phyloP scores from a whole-genome alignment of 2,329 filamentous ascomycete genomes.

The Plenodomus lindquistii region DNA sequence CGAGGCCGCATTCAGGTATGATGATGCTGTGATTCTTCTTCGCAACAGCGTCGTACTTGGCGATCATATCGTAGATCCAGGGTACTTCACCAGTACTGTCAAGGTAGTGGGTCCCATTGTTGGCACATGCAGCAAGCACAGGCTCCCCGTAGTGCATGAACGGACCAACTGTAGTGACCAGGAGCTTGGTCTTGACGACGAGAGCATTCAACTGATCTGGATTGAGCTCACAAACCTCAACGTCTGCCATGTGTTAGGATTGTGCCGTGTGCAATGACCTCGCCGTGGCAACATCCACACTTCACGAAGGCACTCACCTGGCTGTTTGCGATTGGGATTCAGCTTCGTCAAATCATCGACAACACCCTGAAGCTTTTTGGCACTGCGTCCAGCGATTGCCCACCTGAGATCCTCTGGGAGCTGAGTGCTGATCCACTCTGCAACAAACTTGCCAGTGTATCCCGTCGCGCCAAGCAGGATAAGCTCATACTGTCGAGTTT shows the following conservation, averaged over 20 bases:
- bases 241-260: slow-evolving; percentile 33
- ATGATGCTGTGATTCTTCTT: slow-evolving; percentile 64
- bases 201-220: slow-evolving; percentile 56
- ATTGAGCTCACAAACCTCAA: slow-evolving; percentile 49
- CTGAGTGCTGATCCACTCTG: slow-evolving; percentile 72
- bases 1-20: slow-evolving; percentile 63
- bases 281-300: neutral
- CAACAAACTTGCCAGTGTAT: slow-evolving; percentile 79
- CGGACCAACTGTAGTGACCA: slow-evolving; percentile 66
- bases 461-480: slow-evolving; percentile 72
- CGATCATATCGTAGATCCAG: slow-evolving; percentile 66
- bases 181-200: slow-evolving; percentile 59
- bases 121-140: slow-evolving; percentile 66
- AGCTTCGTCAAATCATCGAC: slow-evolving; percentile 67
- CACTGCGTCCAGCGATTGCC: slow-evolving; percentile 85
- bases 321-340: slow-evolving; percentile 70
- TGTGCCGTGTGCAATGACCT: neutral
- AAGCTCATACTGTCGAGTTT: slow-evolving; percentile 63
- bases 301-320: slow-evolving; percentile 57
- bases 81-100: slow-evolving; percentile 68
- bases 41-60: slow-evolving; percentile 63
- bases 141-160: slow-evolving; percentile 67
- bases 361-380: slow-evolving; percentile 71
- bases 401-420: slow-evolving; percentile 80
- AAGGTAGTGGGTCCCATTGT: slow-evolving; percentile 68